Base-by-base conservation (phyloP, 495 filamentous ascomycete genomes). In the Astrocystis sublimbata region DNA sequence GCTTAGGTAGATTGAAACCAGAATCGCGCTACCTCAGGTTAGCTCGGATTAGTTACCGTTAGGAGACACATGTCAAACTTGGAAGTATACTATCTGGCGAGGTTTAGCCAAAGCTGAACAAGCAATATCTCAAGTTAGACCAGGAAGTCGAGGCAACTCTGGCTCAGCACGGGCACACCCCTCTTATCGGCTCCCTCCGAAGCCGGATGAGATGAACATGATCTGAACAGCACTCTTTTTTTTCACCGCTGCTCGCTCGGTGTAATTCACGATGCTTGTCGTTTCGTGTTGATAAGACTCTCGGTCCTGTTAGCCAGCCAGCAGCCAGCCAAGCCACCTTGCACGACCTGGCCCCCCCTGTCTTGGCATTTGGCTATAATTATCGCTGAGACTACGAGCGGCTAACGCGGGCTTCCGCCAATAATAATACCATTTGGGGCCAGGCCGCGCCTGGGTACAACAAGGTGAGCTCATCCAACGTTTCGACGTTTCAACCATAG, bases 331-430 rank as follows among this genome's bases (percentile, higher is more conserved):
- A n/a, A n/a, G n/a, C n/a, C 23, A 51, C 49, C 49, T 52, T 52
- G 49, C 30, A 33, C 47, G 15, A 21, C 26, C 26, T 36, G 33
- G 33, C 33, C 33, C 33, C 6, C 13, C 33, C 13, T 21, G 49
- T 9, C 49, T 52, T 52, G 49, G 49, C 49, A 35, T 52, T 30
- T 52, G 49, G 49, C 57, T 60, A 47, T 33, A 51, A 36, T 60
- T 52, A 24, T 40, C 45, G 36, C 1, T n/a, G 0, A 43, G 21
- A 24, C 40, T 10, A 31, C 38, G 36, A 33, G 54, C 54, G 54
- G 54, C 54, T 43, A 57, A 45, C 54, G 54, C 54, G 54, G 24
- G 33, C 54, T 40, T 57, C 38, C 54, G 35, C 54, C 40, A 31
- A 57, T 42, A 54, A 54, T 40, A n/a, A n/a, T n/a, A n/a, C n/a